Evolutionary conservation across 148 eudicot species (phyloP), one percentile per base, ranked within the genome.

Genomic region (Drosera capensis): DNA sequence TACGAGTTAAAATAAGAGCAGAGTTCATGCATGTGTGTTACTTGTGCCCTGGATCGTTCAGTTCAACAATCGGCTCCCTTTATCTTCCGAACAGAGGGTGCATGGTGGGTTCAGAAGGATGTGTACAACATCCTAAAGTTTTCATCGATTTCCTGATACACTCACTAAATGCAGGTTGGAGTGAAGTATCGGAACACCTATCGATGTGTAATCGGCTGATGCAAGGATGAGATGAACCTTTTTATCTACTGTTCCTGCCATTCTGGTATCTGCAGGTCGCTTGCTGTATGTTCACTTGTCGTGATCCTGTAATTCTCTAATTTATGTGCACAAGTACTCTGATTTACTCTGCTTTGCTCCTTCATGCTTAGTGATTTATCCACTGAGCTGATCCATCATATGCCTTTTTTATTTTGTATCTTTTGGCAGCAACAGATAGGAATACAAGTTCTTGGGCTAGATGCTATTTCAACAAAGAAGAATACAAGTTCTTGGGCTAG

Each of bases 151-250:
- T 37, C 14, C 16, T 2, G 20, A 0, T 20, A 20, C 11, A 23
- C 3, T 1, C 46, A 12, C 36, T 38, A 25, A 46, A 29, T 70
- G 57, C 75, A 87, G 96, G 68, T 38, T 82, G 87, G 96, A 68
- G 54, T 48, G 84, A 79, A 62, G 88, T 82, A 55, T 43, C 45
- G 12, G 60, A 77, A 43, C 71, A 55, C 20, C 74, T 88, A 57
- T 75, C 81, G 6, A 34, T 56, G 40, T 88, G 96, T 73, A 79
- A 67, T 36, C 74, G 26, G 24, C 67, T 24, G 48, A 68, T 54
- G 54, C 72, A 47, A 22, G 70, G 82, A 55, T 74, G 53, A 70
- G 79, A 51, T 75, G 52, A 71, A 51, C 26, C 41, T 2, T 12
- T 15, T 14, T 48, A 25, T 20, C n/a, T 13, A 11, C 13, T 0